phyloP scores from a whole-genome alignment of 2,329 filamentous ascomycete genomes.

The Paracorniculantispora psalliotae region DNA sequence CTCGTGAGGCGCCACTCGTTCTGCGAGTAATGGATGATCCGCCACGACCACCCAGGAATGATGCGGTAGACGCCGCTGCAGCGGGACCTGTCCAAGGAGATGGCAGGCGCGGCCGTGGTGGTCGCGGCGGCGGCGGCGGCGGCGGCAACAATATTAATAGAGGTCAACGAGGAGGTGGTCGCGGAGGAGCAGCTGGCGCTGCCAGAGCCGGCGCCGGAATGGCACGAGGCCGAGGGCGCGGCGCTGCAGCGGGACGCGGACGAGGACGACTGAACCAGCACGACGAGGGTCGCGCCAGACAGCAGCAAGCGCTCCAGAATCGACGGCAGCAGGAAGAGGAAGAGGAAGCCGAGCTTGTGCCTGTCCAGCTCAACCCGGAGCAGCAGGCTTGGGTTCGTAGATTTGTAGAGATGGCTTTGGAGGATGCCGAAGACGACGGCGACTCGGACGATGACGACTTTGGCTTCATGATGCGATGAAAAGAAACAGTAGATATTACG shows the following conservation, averaged over 20 bases:
- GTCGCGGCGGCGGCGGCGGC: constrained; percentile 19
- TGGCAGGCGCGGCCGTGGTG: constrained; percentile 25
- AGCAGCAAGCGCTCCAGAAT: constrained; percentile 18
- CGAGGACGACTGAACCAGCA: neutral
- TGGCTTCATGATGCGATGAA: constrained; percentile 18
- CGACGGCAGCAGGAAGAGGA: constrained; percentile 9
- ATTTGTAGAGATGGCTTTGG: constrained; percentile 50
- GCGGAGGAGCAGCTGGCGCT: constrained; percentile 11
- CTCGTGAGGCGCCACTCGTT: constrained; percentile 52
- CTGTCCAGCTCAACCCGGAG: constrained; percentile 36
- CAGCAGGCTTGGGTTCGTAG: constrained; percentile 50
- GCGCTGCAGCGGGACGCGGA: neutral
- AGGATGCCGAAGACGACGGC: constrained; percentile 48
- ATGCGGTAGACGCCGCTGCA: constrained; percentile 15
- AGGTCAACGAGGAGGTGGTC: constrained; percentile 14
- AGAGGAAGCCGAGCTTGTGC: neutral
- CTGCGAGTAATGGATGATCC: constrained; percentile 45
- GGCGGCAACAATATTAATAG: constrained; percentile 11
- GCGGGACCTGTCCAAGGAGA: constrained; percentile 22
- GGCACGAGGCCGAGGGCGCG: constrained; percentile 1
- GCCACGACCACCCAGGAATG: constrained; percentile 15
- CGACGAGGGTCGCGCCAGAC: constrained; percentile 2
- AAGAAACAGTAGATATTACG: neutral
- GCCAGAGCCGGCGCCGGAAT: neutral
- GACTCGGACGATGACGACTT: constrained; percentile 33